These are phyloP conservation scores for Lavandula angustifolia DNA, from an alignment of 257 asterid genomes.

Conservation along the genomic window DNA sequence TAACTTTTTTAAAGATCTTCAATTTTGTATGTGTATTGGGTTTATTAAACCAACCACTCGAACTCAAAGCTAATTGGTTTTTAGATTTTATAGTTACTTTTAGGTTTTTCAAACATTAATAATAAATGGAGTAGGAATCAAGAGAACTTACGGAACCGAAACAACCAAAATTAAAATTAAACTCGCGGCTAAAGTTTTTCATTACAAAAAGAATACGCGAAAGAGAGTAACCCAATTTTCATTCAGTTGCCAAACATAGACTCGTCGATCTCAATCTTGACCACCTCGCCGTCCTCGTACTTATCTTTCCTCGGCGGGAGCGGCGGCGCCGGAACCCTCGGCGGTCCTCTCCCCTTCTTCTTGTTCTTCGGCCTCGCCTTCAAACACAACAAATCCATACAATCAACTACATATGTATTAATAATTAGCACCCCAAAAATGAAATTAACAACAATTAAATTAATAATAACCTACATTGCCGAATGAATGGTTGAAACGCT, in stretches of 20 bases:
- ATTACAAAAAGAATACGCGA: not conserved
- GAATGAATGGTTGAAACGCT: constrained; percentile 90
- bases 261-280: constrained; percentile 77
- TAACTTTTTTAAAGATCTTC: too few relatives aligned
- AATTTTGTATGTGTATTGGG: too few relatives aligned
- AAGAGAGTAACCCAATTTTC: not conserved
- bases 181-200: not conserved
- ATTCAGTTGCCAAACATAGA: constrained; percentile 34
- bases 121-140: too few relatives aligned
- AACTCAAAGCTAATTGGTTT: too few relatives aligned
- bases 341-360: constrained; percentile 96
- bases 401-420: not conserved
- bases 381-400: constrained; percentile 2
- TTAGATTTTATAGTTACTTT: too few relatives aligned
- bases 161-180: not conserved
- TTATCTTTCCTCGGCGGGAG: constrained; percentile 84
- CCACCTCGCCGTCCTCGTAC: constrained; percentile 78
- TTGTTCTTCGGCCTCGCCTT: constrained; percentile 90
- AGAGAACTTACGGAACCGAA: too few relatives aligned
- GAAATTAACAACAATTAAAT: not conserved
- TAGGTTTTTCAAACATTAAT: too few relatives aligned
- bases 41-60: too few relatives aligned
- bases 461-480: constrained; percentile 66
- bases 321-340: constrained; percentile 88
- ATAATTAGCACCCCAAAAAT: not conserved